Conservation (phyloP, 495 filamentous ascomycete species). For the Mytilinidion resinicola region DNA sequence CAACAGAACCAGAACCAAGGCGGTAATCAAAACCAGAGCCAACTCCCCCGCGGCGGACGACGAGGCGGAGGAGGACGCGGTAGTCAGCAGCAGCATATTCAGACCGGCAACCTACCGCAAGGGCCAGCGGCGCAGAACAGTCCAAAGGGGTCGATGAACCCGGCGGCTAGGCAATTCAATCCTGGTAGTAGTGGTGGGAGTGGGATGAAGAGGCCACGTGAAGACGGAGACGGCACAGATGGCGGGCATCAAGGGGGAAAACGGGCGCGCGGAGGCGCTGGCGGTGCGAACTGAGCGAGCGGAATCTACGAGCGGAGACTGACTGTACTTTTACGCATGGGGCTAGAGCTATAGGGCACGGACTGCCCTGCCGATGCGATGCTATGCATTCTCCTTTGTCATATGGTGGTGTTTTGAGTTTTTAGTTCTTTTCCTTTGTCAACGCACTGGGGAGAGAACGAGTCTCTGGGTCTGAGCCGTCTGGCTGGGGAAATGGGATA, state of each 20-base stretch:
- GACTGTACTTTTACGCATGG: too few relatives aligned
- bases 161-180: constrained; percentile 10
- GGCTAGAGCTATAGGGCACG: too few relatives aligned
- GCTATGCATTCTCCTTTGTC: too few relatives aligned
- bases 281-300: background rate
- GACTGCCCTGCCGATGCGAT: too few relatives aligned
- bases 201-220: background rate
- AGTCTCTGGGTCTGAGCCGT: too few relatives aligned
- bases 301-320: too few relatives aligned
- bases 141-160: constrained; percentile 5
- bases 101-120: background rate
- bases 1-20: constrained; percentile 3
- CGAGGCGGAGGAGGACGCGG: constrained; percentile 1
- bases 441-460: too few relatives aligned
- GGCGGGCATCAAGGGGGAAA: background rate
- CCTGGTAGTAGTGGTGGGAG: background rate
- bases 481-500: too few relatives aligned
- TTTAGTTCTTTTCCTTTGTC: too few relatives aligned
- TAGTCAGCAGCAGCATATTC: background rate
- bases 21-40: constrained; percentile 1
- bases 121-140: background rate
- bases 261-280: background rate
- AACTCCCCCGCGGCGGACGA: background rate
- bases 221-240: constrained; percentile 3
- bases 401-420: too few relatives aligned